Conservation (phyloP, 805 yeast genomes). For the Lipomyces sp. region DNA sequence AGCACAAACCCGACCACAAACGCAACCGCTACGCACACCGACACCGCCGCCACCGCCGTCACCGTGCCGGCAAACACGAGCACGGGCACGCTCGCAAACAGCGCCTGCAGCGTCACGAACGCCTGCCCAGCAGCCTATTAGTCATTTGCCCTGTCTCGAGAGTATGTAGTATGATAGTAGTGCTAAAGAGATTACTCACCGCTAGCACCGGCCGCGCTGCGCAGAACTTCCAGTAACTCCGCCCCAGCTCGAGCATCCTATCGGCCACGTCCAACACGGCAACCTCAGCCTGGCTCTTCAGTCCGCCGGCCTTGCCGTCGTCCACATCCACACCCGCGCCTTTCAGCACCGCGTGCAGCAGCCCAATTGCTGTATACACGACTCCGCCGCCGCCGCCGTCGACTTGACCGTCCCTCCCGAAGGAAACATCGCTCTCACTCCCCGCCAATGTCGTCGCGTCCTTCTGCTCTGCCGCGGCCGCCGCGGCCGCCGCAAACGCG, state of each 20-base stretch:
- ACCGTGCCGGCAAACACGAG: neutral
- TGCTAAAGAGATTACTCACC: constrained; percentile 2
- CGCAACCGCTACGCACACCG: neutral
- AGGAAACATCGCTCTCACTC: no score
- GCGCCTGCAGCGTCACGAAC: constrained; percentile 15
- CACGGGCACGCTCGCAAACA: constrained; percentile 14
- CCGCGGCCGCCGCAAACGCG: no score
- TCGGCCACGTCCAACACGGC: constrained; percentile 14
- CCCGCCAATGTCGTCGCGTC: no score
- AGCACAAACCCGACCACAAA: neutral
- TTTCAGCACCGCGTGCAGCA: no score
- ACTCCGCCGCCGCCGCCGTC: no score
- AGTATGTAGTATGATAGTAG: no score
- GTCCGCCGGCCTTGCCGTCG: neutral
- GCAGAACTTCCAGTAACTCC: constrained; percentile 1
- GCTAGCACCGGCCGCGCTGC: constrained; percentile 11
- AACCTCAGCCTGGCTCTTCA: constrained; percentile 9
- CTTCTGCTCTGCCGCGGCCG: no score
- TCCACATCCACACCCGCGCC: no score
- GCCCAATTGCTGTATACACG: no score
- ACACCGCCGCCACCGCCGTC: neutral
- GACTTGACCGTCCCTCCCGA: no score
- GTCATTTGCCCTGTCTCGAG: neutral
- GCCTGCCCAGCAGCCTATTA: constrained; percentile 9
- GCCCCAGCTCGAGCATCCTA: constrained; percentile 2